Evolutionary conservation across 352 stramenopile species (phyloP), one percentile per base, ranked within the genome.

Genomic region (Phytophthora niederhauseri): DNA sequence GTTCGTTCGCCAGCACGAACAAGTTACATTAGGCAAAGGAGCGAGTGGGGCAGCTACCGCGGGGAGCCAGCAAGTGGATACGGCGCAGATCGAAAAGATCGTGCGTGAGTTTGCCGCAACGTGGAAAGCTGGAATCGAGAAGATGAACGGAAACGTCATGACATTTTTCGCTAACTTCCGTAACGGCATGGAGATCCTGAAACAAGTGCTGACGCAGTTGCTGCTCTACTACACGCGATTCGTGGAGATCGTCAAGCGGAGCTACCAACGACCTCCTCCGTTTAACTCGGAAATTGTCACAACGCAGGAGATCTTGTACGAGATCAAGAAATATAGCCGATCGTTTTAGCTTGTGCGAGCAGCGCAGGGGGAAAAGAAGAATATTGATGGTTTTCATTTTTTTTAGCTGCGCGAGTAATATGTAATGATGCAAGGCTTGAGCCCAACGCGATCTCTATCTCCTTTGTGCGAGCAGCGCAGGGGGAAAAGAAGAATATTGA

Each of bases 171-270:
- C 96, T 36, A 99, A 99, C 77, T 99, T 99, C 80, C 88, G 94
- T 30, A 99, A 99, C 74, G 97, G 96, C 36, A 99, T 99, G 96
- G 98, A 99, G 67, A 99, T 99, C 73, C 85, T 99, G 31, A 99
- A 99, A 79, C 97, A 99, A 82, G 96, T 99, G 28, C 79, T 99
- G 51, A 99, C 97, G 50, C 97, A 99, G 72, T 72, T 99, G 17
- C 83, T 99, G 24, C 82, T 99, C 1, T 99, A 99, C 84, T 99
- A 99, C 82, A 99, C 97, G 57, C 86, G 97, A 4, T 99, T 99
- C 77, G 93, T 99, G 65, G 97, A 99, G 77, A 90, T 99, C 20
- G 88, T 99, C 65, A 97, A 98, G 66, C 98, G 97, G 65, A 92
- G 91, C 56, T 98, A 87, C 78, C 76, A 86, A 36, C 73, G 81